Evolutionary conservation across 2,329 filamentous ascomycete species (phyloP), one percentile per base, ranked within the genome.

Genomic region (Aspergillus luchuensis): DNA sequence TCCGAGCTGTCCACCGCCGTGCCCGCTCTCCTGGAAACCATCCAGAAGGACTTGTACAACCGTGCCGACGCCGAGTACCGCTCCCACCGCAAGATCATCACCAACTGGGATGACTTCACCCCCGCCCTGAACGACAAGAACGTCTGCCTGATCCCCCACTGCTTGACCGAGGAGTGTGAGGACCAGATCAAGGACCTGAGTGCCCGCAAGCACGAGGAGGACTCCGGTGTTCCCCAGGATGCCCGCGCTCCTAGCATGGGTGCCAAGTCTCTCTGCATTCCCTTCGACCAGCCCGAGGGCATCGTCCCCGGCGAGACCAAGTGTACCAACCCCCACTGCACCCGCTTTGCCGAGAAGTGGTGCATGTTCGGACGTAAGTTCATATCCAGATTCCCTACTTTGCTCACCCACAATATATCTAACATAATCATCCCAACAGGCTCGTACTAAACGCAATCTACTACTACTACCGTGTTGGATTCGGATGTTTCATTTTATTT

Each of bases 151-250:
- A 96, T 98, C 66, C 94, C 94, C 56, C 91, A 92, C 82, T 99
- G 96, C 75, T 82, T 93, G 63, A 90, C 86, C 11, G 86, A 87
- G 62, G 87, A 91, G 75, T 98, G 94, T 73, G 94, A 97, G 79
- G 94, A 97, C 71, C 87, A 91, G 76, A 92, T 98, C 81, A 98
- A 98, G 86, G 92, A 96, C 59, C 84, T 93, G 74, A 96, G 91
- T 64, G 91, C 90, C 47, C 89, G 90, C 66, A 90, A 88, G 69
- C 88, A 77, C 2, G 79, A 82, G 70, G 77, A 81, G 58, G 79
- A 82, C 53, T 77, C 76, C 81, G 90, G 91, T 82, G 87, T 88
- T 76, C 77, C 86, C 79, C 77, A 94, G 82, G 87, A 96, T 85
- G 83, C 89, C 70, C 85, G 85, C 67, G 88, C 87, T 57, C 89